Conservation (phyloP, 2,329 filamentous ascomycete species). For the Huntiella savannae region DNA sequence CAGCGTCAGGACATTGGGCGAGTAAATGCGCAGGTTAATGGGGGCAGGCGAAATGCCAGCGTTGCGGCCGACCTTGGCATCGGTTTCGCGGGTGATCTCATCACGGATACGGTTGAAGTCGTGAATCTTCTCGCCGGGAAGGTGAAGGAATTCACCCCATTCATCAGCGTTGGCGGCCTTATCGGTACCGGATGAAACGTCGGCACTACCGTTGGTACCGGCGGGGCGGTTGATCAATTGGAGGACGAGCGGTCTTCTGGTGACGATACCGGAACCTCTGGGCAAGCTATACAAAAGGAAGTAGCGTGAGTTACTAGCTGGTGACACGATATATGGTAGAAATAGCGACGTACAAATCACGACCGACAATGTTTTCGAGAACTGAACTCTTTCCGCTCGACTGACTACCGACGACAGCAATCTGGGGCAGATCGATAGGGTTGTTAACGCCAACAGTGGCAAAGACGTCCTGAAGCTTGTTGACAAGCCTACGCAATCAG, state of each 20-base stretch:
- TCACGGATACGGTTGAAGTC: conserved; percentile 98
- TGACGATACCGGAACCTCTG: conserved; percentile 93
- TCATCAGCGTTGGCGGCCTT: conserved; percentile 83
- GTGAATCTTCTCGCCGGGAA: conserved; percentile 90
- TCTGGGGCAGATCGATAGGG: conserved; percentile 95
- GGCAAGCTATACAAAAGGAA: conserved; percentile 47
- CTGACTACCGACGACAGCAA: conserved; percentile 93
- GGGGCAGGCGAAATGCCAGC: conserved; percentile 89
- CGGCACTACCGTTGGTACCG: conserved; percentile 50
- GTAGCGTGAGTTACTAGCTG: conserved; percentile 13
- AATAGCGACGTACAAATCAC: conserved; percentile 74
- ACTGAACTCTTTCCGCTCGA: conserved; percentile 99
- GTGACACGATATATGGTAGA: not conserved
- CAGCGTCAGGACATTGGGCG: conserved; percentile 89
- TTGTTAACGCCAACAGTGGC: conserved; percentile 97
- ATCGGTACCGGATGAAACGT: conserved; percentile 50
- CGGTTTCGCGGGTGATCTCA: conserved; percentile 91
- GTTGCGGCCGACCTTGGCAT: conserved; percentile 90
- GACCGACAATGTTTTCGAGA: conserved; percentile 92
- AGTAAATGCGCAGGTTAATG: conserved; percentile 97
- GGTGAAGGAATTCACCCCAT: conserved; percentile 97
- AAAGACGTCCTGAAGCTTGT: conserved; percentile 99
- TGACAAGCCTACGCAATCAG: conserved; percentile 49
- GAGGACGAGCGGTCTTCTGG: conserved; percentile 82
- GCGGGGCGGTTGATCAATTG: conserved; percentile 87